Conservation (phyloP, 257 asterid species). For the Verbascum thapsus region DNA sequence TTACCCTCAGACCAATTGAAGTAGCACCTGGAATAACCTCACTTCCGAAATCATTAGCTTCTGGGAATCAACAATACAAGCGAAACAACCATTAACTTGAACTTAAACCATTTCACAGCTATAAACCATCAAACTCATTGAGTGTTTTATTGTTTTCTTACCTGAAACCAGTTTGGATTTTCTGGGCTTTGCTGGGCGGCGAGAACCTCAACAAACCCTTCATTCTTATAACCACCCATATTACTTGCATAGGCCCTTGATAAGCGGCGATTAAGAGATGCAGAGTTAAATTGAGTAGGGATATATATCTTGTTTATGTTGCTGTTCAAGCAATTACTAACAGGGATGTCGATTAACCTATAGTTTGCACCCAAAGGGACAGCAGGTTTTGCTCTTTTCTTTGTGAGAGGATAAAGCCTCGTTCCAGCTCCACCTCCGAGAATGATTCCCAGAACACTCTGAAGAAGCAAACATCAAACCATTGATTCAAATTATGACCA, state of each 20-base stretch:
- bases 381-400: slow-evolving; percentile 70
- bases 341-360: slow-evolving; percentile 66
- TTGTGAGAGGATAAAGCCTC: slow-evolving; percentile 67
- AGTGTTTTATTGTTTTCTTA: slow-evolving; percentile 21
- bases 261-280: slow-evolving; percentile 66
- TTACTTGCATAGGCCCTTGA: slow-evolving; percentile 68
- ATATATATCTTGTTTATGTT: slow-evolving; percentile 58
- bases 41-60: slow-evolving; percentile 69
- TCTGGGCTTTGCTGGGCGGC: slow-evolving; percentile 80
- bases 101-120: too few species aligned
- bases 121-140: not conserved
- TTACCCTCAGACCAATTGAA: slow-evolving; percentile 60
- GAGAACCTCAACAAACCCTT: slow-evolving; percentile 70
- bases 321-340: slow-evolving; percentile 67
- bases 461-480: slow-evolving; percentile 28
- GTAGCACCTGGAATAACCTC: slow-evolving; percentile 79
- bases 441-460: slow-evolving; percentile 72
- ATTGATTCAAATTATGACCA: not conserved
- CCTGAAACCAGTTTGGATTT: slow-evolving; percentile 77
- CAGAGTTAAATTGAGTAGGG: slow-evolving; percentile 70
- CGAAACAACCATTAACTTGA: not conserved
- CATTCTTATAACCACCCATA: slow-evolving; percentile 66
- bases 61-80: slow-evolving; percentile 38
- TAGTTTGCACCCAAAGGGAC: slow-evolving; percentile 73
- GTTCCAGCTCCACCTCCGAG: slow-evolving; percentile 79